These are phyloP conservation scores for Xylaria sp. DNA, from an alignment of 2,329 filamentous ascomycete genomes.

Conservation along the genomic window DNA sequence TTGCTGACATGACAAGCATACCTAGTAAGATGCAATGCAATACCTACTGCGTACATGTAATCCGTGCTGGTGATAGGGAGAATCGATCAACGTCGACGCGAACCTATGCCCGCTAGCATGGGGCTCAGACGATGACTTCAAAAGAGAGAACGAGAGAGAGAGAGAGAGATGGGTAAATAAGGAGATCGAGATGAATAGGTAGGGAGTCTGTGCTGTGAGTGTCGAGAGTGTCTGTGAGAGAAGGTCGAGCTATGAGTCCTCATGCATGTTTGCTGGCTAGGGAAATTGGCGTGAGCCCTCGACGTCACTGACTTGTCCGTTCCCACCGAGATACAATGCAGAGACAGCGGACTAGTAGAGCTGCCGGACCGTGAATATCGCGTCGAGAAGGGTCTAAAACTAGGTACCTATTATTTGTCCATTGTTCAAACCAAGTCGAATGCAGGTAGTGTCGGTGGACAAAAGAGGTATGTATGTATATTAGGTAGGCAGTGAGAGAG, in stretches of 20 bases:
- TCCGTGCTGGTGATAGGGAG: neutral
- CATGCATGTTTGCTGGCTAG: neutral
- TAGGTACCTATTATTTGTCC: neutral
- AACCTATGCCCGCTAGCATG: neutral
- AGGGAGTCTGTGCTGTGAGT: too few relatives aligned
- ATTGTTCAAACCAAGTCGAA: neutral
- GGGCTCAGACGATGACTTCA: too few relatives aligned
- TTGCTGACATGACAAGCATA: neutral
- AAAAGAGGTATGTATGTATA: too few relatives aligned
- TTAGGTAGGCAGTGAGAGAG: too few relatives aligned
- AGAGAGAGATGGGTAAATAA: too few relatives aligned
- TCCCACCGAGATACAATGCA: neutral
- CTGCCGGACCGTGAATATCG: neutral
- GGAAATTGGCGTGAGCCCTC: neutral
- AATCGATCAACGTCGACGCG: neutral
- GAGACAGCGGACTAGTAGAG: neutral
- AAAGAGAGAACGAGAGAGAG: too few relatives aligned
- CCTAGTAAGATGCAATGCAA: neutral
- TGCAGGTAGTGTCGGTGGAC: too few relatives aligned
- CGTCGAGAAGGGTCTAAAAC: neutral
- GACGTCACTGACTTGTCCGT: neutral
- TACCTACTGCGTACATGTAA: neutral
- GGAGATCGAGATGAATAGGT: too few relatives aligned
- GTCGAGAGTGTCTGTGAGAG: neutral
- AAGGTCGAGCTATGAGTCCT: neutral